Conservation (phyloP, 257 asterid genomes). For the Jacaranda mimosifolia region DNA sequence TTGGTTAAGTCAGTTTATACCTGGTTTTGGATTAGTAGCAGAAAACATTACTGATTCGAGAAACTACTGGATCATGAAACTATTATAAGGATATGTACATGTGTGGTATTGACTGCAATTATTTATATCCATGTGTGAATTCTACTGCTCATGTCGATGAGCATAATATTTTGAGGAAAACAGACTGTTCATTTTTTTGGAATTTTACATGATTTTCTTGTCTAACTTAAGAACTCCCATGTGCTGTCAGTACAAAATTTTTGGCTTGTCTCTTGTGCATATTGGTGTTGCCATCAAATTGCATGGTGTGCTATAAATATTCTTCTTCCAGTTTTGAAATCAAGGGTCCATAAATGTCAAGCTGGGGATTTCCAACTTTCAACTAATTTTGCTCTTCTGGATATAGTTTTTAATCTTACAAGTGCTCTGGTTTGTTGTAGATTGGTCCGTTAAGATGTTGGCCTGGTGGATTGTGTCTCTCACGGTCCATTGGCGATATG, state of each 20-base stretch:
- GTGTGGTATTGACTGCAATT: background rate
- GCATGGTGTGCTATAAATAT: slow-evolving; percentile 2
- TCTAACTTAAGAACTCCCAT: too few relatives aligned
- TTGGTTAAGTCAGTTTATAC: background rate
- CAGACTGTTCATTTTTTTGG: too few relatives aligned
- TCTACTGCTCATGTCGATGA: background rate
- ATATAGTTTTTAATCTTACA: slow-evolving; percentile 25
- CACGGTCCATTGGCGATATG: slow-evolving; percentile 98
- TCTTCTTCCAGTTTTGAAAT: background rate
- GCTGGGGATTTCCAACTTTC: background rate
- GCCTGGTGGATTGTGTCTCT: slow-evolving; percentile 99
- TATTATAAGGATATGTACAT: background rate
- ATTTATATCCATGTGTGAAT: background rate
- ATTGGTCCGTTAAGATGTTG: slow-evolving; percentile 99
- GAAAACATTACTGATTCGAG: background rate
- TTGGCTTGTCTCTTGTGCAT: too few relatives aligned
- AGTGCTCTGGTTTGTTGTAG: slow-evolving; percentile 47
- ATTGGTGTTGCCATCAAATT: background rate
- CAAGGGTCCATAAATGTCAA: background rate
- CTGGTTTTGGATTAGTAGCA: too few relatives aligned
- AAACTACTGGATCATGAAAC: background rate
- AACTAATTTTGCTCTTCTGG: background rate
- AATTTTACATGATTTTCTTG: too few relatives aligned
- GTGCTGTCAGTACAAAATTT: too few relatives aligned
- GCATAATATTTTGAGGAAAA: background rate